Conservation (phyloP, 2,329 filamentous ascomycete species). For the Volutella citrinella region DNA sequence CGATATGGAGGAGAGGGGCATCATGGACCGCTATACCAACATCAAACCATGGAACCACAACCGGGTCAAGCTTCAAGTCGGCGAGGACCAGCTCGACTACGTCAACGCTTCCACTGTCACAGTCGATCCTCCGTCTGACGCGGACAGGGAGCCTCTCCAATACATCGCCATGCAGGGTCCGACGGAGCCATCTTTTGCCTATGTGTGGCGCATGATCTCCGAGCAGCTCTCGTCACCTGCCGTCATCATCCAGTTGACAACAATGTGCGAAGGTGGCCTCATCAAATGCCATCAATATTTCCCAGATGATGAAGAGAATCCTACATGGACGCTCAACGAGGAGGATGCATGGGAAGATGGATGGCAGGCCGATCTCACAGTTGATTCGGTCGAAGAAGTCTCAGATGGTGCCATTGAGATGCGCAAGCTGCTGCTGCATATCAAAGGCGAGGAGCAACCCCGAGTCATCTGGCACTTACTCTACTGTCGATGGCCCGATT, state of each 20-base stretch:
- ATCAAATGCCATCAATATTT: constrained; percentile 93
- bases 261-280: constrained; percentile 71
- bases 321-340: constrained; percentile 58
- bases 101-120: constrained; percentile 77
- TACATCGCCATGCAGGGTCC: constrained; percentile 97
- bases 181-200: constrained; percentile 69
- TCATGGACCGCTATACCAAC: constrained; percentile 81
- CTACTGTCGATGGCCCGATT: constrained; percentile 88
- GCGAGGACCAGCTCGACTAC: constrained; percentile 70
- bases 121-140: constrained; percentile 44
- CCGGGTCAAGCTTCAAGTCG: constrained; percentile 76
- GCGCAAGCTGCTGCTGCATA: constrained; percentile 64
- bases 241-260: constrained; percentile 93
- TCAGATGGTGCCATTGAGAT: constrained; percentile 64
- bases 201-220: constrained; percentile 95
- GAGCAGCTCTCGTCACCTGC: constrained; percentile 69
- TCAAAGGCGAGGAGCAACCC: constrained; percentile 41
- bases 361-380: constrained; percentile 66
- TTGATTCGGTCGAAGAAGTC: constrained; percentile 59
- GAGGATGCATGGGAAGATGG: constrained; percentile 62
- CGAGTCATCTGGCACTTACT: constrained; percentile 79
- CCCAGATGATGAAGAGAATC: constrained; percentile 54
- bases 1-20: constrained; percentile 25
- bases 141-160: constrained; percentile 40
- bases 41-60: constrained; percentile 89